Evolutionary conservation across 2,329 filamentous ascomycete species (phyloP).

Genomic region (Pseudogymnoascus sp.): DNA sequence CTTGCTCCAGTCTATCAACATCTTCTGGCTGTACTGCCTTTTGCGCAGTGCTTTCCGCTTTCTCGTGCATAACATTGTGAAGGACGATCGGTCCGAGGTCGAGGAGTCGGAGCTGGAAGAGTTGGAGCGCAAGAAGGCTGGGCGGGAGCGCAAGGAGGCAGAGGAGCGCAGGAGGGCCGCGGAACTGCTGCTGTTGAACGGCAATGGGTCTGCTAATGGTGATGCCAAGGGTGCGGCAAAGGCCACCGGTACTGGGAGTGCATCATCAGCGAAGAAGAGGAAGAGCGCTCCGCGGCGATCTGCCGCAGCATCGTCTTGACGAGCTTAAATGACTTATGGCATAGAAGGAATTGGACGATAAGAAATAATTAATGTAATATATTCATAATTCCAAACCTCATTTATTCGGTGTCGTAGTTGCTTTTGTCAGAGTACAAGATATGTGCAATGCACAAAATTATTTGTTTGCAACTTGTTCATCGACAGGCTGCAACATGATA

Average conservation of each 20-base stretch:
- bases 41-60: slow-evolving; percentile 64
- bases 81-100: slow-evolving; percentile 65
- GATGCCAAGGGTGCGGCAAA: not conserved
- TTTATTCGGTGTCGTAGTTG: not conserved
- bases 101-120: slow-evolving; percentile 42
- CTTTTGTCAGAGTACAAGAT: not conserved
- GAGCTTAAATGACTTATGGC: not conserved
- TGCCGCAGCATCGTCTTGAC: not conserved
- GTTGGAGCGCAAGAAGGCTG: slow-evolving; percentile 24
- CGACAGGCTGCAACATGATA: not conserved
- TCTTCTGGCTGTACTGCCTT: slow-evolving; percentile 74
- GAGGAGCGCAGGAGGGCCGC: slow-evolving; percentile 13
- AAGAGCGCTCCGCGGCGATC: slow-evolving; percentile 9
- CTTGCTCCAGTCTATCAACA: slow-evolving; percentile 62
- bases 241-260: not conserved
- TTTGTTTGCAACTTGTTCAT: not conserved
- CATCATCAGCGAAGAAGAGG: slow-evolving; percentile 15
- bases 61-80: slow-evolving; percentile 48
- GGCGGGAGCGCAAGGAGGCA: slow-evolving; percentile 26
- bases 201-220: not conserved
- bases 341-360: not conserved
- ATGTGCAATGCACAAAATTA: not conserved
- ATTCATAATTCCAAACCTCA: not conserved
- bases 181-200: slow-evolving; percentile 5
- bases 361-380: slow-evolving; percentile 1